phyloP scores from a whole-genome alignment of 2,329 filamentous ascomycete genomes.

The Cladophialophora immunda region DNA sequence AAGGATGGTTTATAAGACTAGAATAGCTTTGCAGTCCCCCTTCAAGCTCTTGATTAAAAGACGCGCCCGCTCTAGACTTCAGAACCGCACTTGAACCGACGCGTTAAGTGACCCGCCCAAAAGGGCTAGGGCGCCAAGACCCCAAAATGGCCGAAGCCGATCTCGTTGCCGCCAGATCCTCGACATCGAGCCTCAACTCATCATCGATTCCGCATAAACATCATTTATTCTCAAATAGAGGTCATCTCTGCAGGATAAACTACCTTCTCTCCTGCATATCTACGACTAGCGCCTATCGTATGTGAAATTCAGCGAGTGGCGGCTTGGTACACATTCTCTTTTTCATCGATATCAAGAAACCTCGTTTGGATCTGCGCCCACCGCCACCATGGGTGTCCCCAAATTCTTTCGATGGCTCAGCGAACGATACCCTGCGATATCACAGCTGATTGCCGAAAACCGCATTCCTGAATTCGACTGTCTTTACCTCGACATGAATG shows the following conservation, averaged over 20 bases:
- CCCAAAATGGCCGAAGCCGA: neutral
- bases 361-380: constrained; percentile 36
- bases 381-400: constrained; percentile 69
- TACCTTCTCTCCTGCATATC: neutral
- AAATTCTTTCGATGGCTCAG: constrained; percentile 99
- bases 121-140: neutral
- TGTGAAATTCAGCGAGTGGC: constrained; percentile 1
- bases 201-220: constrained; percentile 1
- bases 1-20: neutral
- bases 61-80: constrained; percentile 5
- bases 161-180: neutral
- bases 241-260: neutral
- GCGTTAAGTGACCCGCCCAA: constrained; percentile 13
- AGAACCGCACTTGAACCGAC: neutral
- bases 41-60: neutral
- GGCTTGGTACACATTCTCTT: constrained; percentile 6
- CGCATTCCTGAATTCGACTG: constrained; percentile 99
- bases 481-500: constrained; percentile 91
- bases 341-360: constrained; percentile 23
- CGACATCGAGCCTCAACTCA: constrained; percentile 1
- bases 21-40: neutral
- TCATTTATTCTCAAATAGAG: neutral
- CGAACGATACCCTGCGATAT: constrained; percentile 97
- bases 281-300: neutral
- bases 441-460: constrained; percentile 97